These are phyloP conservation scores for Dothidotthia symphoricarpi DNA, from an alignment of 2,329 filamentous ascomycete genomes.

Conservation along the genomic window DNA sequence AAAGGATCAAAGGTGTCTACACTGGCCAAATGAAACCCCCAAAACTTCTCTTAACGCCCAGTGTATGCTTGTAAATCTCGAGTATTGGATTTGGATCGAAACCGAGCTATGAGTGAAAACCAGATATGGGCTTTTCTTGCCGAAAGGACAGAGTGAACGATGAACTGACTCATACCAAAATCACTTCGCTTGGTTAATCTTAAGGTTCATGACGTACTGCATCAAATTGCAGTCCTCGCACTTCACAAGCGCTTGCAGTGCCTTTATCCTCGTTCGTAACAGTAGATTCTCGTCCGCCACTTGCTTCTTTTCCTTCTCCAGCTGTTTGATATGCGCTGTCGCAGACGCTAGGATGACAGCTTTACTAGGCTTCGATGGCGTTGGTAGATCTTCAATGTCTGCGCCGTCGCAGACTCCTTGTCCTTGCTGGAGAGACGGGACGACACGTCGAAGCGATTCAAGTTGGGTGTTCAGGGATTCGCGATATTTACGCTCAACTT, in stretches of 20 bases:
- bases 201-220: constrained; percentile 46
- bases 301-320: constrained; percentile 45
- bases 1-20: constrained; percentile 1
- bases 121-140: constrained; percentile 4
- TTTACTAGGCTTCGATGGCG: constrained; percentile 45
- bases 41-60: constrained; percentile 12
- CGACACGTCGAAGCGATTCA: constrained; percentile 42
- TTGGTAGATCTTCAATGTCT: constrained; percentile 46
- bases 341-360: constrained; percentile 49
- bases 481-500: constrained; percentile 49
- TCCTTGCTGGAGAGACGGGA: constrained; percentile 43
- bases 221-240: constrained; percentile 49
- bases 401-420: constrained; percentile 37
- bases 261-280: constrained; percentile 42
- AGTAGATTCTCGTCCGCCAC: constrained; percentile 42
- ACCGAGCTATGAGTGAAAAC: not conserved
- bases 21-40: not conserved
- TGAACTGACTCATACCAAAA: not conserved
- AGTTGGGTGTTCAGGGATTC: constrained; percentile 49
- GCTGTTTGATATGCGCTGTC: constrained; percentile 48
- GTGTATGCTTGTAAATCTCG: constrained; percentile 8
- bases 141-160: not conserved
- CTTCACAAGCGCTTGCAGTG: constrained; percentile 47
- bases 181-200: constrained; percentile 34
- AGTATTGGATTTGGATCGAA: not conserved